These are phyloP conservation scores for Hanseniaspora thailandica DNA, from an alignment of 805 yeast genomes.

Conservation along the genomic window DNA sequence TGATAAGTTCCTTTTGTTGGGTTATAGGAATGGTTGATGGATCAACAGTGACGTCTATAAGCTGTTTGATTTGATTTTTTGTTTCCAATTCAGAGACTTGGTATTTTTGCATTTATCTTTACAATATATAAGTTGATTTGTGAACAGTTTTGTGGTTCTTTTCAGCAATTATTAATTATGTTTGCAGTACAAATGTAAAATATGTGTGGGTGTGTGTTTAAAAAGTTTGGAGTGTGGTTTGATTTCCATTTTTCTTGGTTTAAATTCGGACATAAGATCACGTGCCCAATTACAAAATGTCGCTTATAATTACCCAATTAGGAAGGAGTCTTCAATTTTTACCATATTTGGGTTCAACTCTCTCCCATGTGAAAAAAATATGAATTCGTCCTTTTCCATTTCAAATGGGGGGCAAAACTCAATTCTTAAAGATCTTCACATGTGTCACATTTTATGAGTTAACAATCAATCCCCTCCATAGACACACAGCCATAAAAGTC, in stretches of 20 bases:
- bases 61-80: slow-evolving; percentile 2
- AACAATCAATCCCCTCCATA: too few species aligned
- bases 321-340: not conserved
- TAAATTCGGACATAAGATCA: not conserved
- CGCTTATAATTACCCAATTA: not conserved
- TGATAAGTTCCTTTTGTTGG: slow-evolving; percentile 5
- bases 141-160: not conserved
- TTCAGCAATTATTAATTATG: not conserved
- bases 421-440: too few species aligned
- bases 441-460: too few species aligned
- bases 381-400: too few species aligned
- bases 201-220: not conserved
- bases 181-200: too few species aligned
- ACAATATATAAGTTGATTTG: too few species aligned
- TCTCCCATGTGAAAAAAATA: too few species aligned
- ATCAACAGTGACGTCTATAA: slow-evolving; percentile 7
- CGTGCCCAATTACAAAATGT: not conserved
- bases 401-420: too few species aligned
- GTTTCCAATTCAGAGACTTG: not conserved
- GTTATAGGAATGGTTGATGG: slow-evolving; percentile 13
- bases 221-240: not conserved
- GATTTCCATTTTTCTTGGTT: not conserved
- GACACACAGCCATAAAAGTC: too few species aligned
- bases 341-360: not conserved
- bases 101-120: not conserved